Percentiles rank a stretch among this genome's conserved stretches.
Conservation (phyloP, 768 basidiomycete species). For the Rhodotorula diobovata region DNA sequence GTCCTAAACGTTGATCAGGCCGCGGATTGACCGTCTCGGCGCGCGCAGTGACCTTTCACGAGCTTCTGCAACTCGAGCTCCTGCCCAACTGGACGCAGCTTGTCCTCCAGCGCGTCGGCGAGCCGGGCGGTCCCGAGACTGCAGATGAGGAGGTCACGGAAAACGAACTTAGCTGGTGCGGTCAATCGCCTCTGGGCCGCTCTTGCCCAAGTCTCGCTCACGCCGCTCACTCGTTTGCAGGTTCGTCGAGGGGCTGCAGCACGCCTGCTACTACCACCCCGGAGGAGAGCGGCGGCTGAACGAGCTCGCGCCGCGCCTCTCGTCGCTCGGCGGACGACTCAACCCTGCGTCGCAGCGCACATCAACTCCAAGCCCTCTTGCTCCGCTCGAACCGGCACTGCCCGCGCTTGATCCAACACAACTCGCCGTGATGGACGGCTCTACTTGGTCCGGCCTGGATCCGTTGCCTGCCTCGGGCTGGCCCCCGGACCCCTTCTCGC, state of each 20-base stretch:
- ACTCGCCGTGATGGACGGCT: too few relatives aligned
- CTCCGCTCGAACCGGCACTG: background rate
- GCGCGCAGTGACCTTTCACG: slow-evolving; percentile 15
- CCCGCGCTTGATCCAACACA: too few relatives aligned
- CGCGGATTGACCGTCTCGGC: background rate
- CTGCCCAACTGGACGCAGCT: slow-evolving; percentile 16
- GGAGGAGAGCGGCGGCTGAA: background rate
- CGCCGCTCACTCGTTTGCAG: background rate
- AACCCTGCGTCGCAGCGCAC: too few relatives aligned
- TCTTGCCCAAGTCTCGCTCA: background rate
- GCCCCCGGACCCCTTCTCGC: background rate
- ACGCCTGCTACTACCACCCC: slow-evolving; percentile 13
- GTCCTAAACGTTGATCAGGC: background rate
- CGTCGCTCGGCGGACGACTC: background rate
- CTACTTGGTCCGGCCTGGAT: too few relatives aligned
- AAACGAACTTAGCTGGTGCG: slow-evolving; percentile 16
- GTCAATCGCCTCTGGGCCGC: too few relatives aligned
- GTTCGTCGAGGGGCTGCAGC: slow-evolving; percentile 21
- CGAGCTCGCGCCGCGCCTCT: slow-evolving; percentile 2
- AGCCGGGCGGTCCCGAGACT: background rate
- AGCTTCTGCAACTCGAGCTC: slow-evolving; percentile 7
- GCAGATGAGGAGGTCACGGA: slow-evolving; percentile 9
- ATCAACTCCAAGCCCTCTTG: too few relatives aligned
- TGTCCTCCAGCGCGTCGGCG: slow-evolving; percentile 8
- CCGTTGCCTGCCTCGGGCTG: background rate